Base-by-base conservation (phyloP, 1,139 yeast species). In the Taphrina confusa region DNA sequence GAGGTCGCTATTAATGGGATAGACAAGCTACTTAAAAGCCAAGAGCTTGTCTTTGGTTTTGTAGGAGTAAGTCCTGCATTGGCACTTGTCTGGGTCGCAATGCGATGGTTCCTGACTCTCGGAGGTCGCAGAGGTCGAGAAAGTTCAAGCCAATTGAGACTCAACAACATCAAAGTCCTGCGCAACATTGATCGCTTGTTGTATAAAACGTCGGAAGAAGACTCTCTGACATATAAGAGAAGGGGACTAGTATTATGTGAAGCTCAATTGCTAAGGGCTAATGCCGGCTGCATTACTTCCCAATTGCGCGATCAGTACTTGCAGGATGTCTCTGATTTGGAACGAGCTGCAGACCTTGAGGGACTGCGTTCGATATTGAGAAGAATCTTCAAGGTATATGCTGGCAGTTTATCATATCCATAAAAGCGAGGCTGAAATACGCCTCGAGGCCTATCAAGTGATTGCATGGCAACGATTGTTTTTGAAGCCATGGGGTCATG, bases 1-100 rank as follows among this genome's bases (percentile, higher is more conserved):
- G 92, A 88, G 33, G 77, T 90, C 6, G 97, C 96, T 0, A 81
- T 92, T 64, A 83, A 80, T 67, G 97, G 97, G 6, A 91, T 92
- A 65, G 97, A 92, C 73, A 85, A 87, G 71, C 76, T 92, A 66
- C 78, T 92, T 60, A 86, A 89, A 71, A 85, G 94, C 47, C 98
- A 92, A 74, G 96, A 92, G 71, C 79, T 92, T 57, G 94, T 92
- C 23, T 89, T 92, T 74, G 97, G 96, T 1, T 76, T 88, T 39
- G 87, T 92, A 23, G 95, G 97, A 0, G 84, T 94, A 4, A 81
- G 92, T 47, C 98, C 98, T 0, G 83, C 91, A 28, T 69, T 83
- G 6, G 70, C 87, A 39, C 79, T 86, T n/a, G 68, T 82, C 1
- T 79, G 82, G 71, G 78, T 77, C 66, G 61, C 76, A 4, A 67